Evolutionary conservation across 306 rosid species (phyloP), one percentile per base, ranked within the genome.

Genomic region (Sicyos baderoa): DNA sequence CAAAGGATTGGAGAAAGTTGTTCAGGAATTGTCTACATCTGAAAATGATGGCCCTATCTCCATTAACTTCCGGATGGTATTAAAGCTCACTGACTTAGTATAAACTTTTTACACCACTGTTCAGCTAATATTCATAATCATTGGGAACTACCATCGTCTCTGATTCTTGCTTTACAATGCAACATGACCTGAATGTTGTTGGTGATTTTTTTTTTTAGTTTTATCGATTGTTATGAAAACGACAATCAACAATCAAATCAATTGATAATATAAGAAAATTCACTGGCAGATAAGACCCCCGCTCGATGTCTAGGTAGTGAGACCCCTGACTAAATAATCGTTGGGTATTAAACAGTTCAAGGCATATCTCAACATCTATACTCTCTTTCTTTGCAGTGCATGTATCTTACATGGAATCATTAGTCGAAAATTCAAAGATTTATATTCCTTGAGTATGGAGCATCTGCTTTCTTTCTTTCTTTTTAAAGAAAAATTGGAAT

Each of bases 1-100:
- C 87, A 91, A 88, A 81, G 97, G 97, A 72, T 79, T 91, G 81
- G 97, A 91, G 89, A 85, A 85, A 81, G 86, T 91, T 70, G 77
- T 85, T 17, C 88, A 85, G 79, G 97, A 91, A 84, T 72, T 91
- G 70, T 86, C 97, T 44, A 75, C 72, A 47, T 84, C 97, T 54
- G 91, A 88, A 76, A 86, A 74, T 74, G 97, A 91, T 74, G 96
- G 97, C 51, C 94, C 89, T 13, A 83, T 91, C 76, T 85, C 96
- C 40, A 85, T 82, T 72, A 82, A 76, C 62, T 91, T 91, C 80
- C 74, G 83, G 40, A 85, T 81, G 94, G 97, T 86, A 74, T 23
- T 54, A 70, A 22, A 66, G 71, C 71, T 47, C 22, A 14, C 56
- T 15, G 35, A 47, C 27, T 66, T 48, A 50, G 63, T 64, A 35